Conservation (phyloP, 768 basidiomycete genomes). For the Butyriboletus loyo region DNA sequence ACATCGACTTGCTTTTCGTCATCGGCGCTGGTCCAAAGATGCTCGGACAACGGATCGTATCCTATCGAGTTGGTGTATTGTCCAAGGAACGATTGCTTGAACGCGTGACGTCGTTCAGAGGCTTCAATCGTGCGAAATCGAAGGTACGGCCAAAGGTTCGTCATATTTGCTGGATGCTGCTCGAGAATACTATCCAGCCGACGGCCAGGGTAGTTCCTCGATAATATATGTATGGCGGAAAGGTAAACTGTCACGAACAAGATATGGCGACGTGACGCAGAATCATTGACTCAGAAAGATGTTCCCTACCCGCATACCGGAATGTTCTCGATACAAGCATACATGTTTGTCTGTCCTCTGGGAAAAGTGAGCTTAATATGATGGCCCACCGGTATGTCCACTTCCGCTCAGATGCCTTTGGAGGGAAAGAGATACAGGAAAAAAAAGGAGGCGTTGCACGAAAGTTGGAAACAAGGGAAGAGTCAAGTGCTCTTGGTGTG, state of each 20-base stretch:
- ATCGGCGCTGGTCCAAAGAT: conserved; percentile 60
- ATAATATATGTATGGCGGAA: conserved; percentile 52
- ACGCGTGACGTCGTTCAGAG: conserved; percentile 35
- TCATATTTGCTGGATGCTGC: conserved; percentile 43
- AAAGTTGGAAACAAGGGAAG: background rate
- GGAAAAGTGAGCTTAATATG: conserved; percentile 47
- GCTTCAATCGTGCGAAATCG: conserved; percentile 46
- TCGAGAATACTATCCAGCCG: conserved; percentile 42
- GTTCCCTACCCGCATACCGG: conserved; percentile 54
- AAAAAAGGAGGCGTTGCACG: conserved; percentile 25
- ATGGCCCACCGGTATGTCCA: conserved; percentile 51
- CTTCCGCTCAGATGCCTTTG: conserved; percentile 56
- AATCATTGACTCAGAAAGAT: background rate
- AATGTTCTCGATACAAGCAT: conserved; percentile 56
- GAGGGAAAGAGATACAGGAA: conserved; percentile 50
- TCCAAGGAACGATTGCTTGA: conserved; percentile 51
- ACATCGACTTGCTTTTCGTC: conserved; percentile 53
- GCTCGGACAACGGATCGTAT: conserved; percentile 37
- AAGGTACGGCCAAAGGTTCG: conserved; percentile 75
- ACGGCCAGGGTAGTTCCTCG: conserved; percentile 44
- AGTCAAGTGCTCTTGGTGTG: background rate
- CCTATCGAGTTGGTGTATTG: conserved; percentile 27
- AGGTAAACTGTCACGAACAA: conserved; percentile 49
- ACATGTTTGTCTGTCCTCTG: conserved; percentile 44
- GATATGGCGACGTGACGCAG: background rate